Conservation (phyloP, 1,284 basidiomycete species). For the Lignosus rhinocerotis region DNA sequence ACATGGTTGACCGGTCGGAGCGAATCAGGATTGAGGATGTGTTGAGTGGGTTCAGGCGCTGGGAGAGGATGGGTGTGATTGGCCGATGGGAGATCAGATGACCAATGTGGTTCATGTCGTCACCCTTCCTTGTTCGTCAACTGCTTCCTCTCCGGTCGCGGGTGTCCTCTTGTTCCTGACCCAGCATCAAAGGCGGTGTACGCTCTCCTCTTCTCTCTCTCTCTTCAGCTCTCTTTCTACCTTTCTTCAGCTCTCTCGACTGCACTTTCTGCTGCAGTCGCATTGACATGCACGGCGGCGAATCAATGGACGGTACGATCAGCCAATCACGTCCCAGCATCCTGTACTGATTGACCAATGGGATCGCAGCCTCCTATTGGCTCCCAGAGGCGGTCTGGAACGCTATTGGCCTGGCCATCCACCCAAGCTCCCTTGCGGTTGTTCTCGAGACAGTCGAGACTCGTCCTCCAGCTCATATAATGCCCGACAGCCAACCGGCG, state of each 20-base stretch:
- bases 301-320: neutral
- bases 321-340: slow-evolving; percentile 14
- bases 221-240: neutral
- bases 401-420: slow-evolving; percentile 32
- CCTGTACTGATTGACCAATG: slow-evolving; percentile 26
- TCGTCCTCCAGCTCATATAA: slow-evolving; percentile 28
- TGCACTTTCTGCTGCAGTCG: neutral
- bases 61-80: neutral
- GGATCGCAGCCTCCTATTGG: slow-evolving; percentile 25
- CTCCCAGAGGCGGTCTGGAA: slow-evolving; percentile 27
- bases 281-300: neutral
- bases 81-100: neutral
- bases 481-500: slow-evolving; percentile 24
- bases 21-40: slow-evolving; percentile 16
- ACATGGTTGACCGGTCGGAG: slow-evolving; percentile 20
- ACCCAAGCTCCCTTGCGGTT: slow-evolving; percentile 26
- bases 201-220: neutral
- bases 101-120: slow-evolving; percentile 11
- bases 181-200: neutral
- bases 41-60: neutral
- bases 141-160: slow-evolving; percentile 6
- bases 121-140: slow-evolving; percentile 1
- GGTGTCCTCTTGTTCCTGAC: neutral
- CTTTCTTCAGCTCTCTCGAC: neutral
- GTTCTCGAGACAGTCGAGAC: slow-evolving; percentile 33